Conservation (phyloP, 2,329 filamentous ascomycete species). For the Zelopaecilomyces penicillatus region DNA sequence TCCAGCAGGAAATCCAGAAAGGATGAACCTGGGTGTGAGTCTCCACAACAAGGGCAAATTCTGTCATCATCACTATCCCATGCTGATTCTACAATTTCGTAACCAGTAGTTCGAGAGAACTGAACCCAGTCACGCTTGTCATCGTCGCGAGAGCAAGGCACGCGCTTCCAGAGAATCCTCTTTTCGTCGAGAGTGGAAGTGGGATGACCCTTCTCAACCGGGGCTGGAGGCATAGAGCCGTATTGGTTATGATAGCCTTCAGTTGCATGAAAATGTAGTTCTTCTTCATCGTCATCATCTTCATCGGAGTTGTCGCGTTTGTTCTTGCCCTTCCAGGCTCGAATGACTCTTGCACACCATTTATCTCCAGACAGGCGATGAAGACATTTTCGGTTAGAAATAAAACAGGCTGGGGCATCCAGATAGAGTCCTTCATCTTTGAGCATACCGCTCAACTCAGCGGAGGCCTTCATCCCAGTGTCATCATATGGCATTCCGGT, state of each 20-base stretch:
- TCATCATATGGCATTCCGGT: conserved; percentile 45
- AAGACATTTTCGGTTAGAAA: conserved; percentile 32
- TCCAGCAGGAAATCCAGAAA: conserved; percentile 24
- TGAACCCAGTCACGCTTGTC: conserved; percentile 39
- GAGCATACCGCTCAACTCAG: conserved; percentile 42
- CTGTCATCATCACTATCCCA: conserved; percentile 27
- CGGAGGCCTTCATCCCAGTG: conserved; percentile 36
- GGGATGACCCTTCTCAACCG: conserved; percentile 36
- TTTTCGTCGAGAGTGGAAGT: conserved; percentile 32
- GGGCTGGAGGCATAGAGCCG: conserved; percentile 30
- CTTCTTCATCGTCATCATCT: conserved; percentile 20
- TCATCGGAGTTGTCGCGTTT: conserved; percentile 15
- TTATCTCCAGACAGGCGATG: conserved; percentile 29
- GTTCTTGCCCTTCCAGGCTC: conserved; percentile 30
- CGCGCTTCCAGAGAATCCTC: conserved; percentile 42
- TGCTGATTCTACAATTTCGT: conserved; percentile 25
- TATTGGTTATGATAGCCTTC: conserved; percentile 20
- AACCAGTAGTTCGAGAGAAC: conserved; percentile 34
- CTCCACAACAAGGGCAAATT: conserved; percentile 32
- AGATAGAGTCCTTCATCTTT: conserved; percentile 46
- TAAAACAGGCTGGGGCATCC: conserved; percentile 34
- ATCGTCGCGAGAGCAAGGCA: conserved; percentile 33
- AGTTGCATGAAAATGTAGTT: conserved; percentile 14
- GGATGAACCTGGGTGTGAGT: conserved; percentile 27
- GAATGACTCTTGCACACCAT: conserved; percentile 37